A percentile compares a stretch with the other conserved stretches of the same genome.
phyloP scores from a whole-genome alignment of 148 eudicot species.

The Mesembryanthemum crystallinum region DNA sequence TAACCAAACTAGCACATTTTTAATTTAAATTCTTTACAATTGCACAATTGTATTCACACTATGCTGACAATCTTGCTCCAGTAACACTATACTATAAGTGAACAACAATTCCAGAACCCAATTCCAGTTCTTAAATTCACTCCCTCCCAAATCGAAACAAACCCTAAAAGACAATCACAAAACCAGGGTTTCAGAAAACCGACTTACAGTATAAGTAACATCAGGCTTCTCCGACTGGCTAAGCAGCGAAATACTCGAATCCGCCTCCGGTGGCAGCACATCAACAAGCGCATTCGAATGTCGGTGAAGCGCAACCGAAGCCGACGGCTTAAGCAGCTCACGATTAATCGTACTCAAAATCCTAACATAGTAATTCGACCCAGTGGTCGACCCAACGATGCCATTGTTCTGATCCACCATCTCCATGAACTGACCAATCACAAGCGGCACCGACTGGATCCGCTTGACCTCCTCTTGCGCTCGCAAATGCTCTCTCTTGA shows the following conservation, averaged over 20 bases:
- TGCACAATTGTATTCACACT: too few relatives aligned
- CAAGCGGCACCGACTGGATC: constrained; percentile 82
- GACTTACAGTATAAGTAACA: constrained; percentile 67
- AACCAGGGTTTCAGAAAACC: not conserved
- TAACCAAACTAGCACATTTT: too few relatives aligned
- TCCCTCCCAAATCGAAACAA: too few relatives aligned
- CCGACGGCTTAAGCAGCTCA: constrained; percentile 69
- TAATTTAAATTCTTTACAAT: too few relatives aligned
- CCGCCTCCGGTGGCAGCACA: constrained; percentile 90
- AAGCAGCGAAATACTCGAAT: constrained; percentile 79
- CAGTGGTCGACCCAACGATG: constrained; percentile 85
- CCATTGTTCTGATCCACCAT: constrained; percentile 83
- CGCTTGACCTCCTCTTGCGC: constrained; percentile 90
- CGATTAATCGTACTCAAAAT: constrained; percentile 80
- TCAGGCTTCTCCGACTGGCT: constrained; percentile 96
- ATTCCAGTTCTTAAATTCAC: too few relatives aligned
- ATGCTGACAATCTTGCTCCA: too few relatives aligned
- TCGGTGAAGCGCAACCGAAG: constrained; percentile 79
- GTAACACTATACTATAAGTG: too few relatives aligned
- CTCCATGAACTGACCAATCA: constrained; percentile 94
- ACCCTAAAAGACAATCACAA: not conserved
- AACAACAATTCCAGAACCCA: too few relatives aligned
- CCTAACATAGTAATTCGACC: constrained; percentile 80
- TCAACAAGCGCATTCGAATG: constrained; percentile 88
- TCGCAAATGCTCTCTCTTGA: constrained; percentile 67